Evolutionary conservation across 106 monocot genomes (phyloP).

Genomic region (Narthecium ossifragum): DNA sequence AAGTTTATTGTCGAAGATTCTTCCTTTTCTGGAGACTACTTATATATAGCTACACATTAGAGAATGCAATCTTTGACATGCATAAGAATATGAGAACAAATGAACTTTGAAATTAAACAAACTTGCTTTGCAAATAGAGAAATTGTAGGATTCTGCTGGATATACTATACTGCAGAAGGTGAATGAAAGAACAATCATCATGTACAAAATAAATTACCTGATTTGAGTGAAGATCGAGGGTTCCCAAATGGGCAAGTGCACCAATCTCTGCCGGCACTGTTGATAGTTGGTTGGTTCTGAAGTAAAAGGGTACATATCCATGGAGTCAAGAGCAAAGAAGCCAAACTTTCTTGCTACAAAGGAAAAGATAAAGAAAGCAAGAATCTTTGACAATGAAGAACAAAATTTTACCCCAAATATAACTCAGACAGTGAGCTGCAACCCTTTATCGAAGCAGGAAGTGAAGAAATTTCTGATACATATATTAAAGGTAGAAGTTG

Average conservation of each 20-base stretch:
- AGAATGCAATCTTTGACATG: neutral
- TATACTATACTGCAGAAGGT: neutral
- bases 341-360: neutral
- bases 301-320: constrained; percentile 7
- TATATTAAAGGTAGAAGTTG: neutral
- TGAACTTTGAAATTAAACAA: neutral
- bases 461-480: constrained; percentile 53
- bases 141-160: neutral
- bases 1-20: too few species aligned
- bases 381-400: neutral
- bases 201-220: constrained; percentile 42
- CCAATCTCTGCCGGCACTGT: constrained; percentile 78
- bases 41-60: neutral
- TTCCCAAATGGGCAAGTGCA: constrained; percentile 61
- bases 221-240: constrained; percentile 92
- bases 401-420: constrained; percentile 80
- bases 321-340: neutral
- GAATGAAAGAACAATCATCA: constrained; percentile 3
- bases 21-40: too few species aligned
- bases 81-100: neutral
- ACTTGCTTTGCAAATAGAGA: neutral
- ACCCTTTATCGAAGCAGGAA: constrained; percentile 76
- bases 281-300: constrained; percentile 73
- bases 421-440: constrained; percentile 85
- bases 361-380: neutral